These are phyloP conservation scores for Phytopythium delawarense DNA, from an alignment of 352 stramenopile species.

Conservation along the genomic window DNA sequence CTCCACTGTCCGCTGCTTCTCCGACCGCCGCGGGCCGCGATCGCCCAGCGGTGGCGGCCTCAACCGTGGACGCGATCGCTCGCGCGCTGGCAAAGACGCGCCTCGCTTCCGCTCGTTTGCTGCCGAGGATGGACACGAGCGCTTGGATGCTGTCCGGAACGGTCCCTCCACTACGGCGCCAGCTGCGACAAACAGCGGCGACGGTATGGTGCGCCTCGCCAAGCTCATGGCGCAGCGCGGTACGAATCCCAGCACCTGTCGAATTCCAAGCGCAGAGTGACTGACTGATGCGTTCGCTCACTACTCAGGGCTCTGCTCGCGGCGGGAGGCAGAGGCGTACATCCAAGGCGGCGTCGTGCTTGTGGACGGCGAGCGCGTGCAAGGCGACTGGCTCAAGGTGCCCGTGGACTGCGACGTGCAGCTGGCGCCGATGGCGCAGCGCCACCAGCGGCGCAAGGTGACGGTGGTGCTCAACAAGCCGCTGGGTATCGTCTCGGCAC, in stretches of 20 bases:
- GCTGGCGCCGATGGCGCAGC: slow-evolving; percentile 60
- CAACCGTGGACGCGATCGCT: neutral
- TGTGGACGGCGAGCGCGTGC: slow-evolving; percentile 62
- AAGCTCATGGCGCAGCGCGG: slow-evolving; percentile 77
- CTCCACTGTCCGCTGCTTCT: neutral
- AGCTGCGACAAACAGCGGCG: neutral
- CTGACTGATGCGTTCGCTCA: neutral
- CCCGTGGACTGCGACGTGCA: slow-evolving; percentile 46
- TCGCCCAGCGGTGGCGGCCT: neutral
- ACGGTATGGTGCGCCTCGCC: slow-evolving; percentile 51
- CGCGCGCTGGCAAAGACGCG: neutral
- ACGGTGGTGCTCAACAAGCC: slow-evolving; percentile 84
- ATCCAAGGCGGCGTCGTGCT: slow-evolving; percentile 72
- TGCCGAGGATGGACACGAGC: neutral
- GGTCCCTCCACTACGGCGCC: neutral
- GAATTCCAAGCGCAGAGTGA: neutral
- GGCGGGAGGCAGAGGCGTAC: slow-evolving; percentile 76
- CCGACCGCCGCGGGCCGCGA: neutral
- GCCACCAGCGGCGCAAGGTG: slow-evolving; percentile 73
- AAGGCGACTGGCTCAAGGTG: slow-evolving; percentile 74
- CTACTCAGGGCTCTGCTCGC: slow-evolving; percentile 56
- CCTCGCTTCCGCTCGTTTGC: neutral
- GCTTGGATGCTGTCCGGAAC: neutral
- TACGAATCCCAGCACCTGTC: neutral
- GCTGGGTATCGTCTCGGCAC: slow-evolving; percentile 75